Evolutionary conservation across 345 rosid genomes (phyloP).

Genomic region (Populus pruinosa): DNA sequence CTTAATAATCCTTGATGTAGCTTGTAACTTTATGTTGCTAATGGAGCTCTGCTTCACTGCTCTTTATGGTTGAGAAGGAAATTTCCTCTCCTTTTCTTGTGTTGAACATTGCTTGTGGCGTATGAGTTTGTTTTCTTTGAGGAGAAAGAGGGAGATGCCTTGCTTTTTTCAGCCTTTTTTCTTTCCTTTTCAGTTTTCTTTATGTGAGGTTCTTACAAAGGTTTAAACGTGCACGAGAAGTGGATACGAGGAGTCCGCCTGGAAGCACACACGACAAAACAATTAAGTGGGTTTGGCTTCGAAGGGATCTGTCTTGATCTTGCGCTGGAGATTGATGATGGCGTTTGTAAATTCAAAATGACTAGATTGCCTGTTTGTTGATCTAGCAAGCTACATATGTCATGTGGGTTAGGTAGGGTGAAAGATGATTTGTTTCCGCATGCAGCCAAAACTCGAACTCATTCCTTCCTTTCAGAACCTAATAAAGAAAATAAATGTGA

Average conservation of each 20-base stretch:
- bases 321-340: neutral
- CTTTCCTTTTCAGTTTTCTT: neutral
- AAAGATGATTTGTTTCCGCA: neutral
- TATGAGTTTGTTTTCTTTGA: neutral
- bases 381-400: neutral
- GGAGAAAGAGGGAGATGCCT: constrained; percentile 7
- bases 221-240: neutral
- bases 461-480: neutral
- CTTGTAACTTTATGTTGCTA: neutral
- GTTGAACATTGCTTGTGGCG: neutral
- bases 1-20: neutral
- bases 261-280: neutral
- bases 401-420: neutral
- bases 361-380: neutral
- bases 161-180: neutral
- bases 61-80: neutral
- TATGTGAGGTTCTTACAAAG: neutral
- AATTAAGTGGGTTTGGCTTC: no score
- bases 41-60: neutral
- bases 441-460: neutral
- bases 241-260: neutral
- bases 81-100: neutral
- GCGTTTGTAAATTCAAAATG: neutral
- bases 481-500: neutral
- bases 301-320: neutral